phyloP scores from a whole-genome alignment of 345 rosid species.

The Noccaea caerulescens region DNA sequence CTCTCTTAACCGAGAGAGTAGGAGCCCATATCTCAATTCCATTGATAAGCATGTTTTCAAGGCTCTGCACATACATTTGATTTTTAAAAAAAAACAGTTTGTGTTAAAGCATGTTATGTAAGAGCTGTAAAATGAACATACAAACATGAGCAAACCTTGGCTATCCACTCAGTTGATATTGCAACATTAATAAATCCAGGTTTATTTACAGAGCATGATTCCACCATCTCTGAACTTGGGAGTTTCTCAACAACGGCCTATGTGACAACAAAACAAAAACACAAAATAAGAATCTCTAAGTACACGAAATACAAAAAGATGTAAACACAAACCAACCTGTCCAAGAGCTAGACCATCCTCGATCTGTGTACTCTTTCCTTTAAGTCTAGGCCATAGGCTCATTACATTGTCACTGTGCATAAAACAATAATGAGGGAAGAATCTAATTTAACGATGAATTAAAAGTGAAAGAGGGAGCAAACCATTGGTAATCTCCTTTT shows the following conservation, averaged over 20 bases:
- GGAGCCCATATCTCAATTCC: constrained; percentile 90
- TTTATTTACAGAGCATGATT: constrained; percentile 72
- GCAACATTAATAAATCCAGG: constrained; percentile 80
- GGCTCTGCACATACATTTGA: constrained; percentile 45
- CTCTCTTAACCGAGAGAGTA: constrained; percentile 55
- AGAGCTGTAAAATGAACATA: no score
- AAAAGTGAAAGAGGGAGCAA: constrained; percentile 22
- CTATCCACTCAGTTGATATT: constrained; percentile 69
- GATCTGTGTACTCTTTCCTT: constrained; percentile 58
- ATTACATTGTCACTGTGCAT: constrained; percentile 75
- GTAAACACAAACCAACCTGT: constrained; percentile 48
- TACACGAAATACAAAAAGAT: not conserved
- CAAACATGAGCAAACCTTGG: constrained; percentile 55
- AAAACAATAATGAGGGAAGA: not conserved
- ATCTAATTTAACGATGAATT: not conserved
- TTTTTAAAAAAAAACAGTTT: no score
- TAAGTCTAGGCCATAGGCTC: constrained; percentile 68
- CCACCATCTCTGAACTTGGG: constrained; percentile 72
- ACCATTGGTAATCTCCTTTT: constrained; percentile 89
- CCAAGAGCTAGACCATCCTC: constrained; percentile 64
- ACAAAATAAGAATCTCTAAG: not conserved
- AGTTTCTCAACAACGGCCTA: constrained; percentile 70
- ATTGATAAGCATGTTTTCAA: constrained; percentile 69
- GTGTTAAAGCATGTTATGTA: no score
- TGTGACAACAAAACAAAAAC: not conserved